Base-by-base conservation (phyloP, 2,329 filamentous ascomycete species). In the Scedosporium aurantiacum region DNA sequence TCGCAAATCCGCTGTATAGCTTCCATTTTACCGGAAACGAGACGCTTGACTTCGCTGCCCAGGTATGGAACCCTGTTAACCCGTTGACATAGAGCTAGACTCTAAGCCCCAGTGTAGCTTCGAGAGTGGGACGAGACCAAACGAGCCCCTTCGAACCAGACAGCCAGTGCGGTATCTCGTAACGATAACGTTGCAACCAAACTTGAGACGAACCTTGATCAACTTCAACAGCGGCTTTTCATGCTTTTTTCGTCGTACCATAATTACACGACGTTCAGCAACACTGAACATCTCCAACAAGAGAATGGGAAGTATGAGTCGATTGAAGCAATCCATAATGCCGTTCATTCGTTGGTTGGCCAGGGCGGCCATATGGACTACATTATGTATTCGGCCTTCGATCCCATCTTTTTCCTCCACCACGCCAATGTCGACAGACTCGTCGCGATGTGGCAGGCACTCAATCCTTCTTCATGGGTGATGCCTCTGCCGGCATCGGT, bases 341-440 rank as follows among this genome's bases (percentile, higher is more conserved):
- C 79, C 10, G 77, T 88, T 45, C 85, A 88, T 65, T 79, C 79
- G 37, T 76, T 81, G 57, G 77, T 80, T 3, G 88, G 82, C 37
- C 77, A 73, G 63, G 78, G 79, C 41, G 87, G 88, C 1, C 87
- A 90, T 67, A 88, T 89, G 82, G 83, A 81, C 50, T 88, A 83
- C 70, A 83, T 86, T 37, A 83, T 85, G 18, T 87, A 88, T 66
- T 88, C 89, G 1, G 82, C 87, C 0, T 95, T 90, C 69, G 90
- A 95, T 68, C 90, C 90, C 0, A 75, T 90, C 12, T 92, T 93
- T 72, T 89, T 87, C 73, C 74, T 93, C 7, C 89, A 93, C 67
- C 90, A 93, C 67, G 76, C 79, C 64, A 91, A 89, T 72, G 81
- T 91, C 6, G 90, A 95, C 68, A 83, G 90, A 2, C 72, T 89